Evolutionary conservation across 1,284 basidiomycete species (phyloP), one percentile per base, ranked within the genome.

Genomic region (Bjerkandera adusta): DNA sequence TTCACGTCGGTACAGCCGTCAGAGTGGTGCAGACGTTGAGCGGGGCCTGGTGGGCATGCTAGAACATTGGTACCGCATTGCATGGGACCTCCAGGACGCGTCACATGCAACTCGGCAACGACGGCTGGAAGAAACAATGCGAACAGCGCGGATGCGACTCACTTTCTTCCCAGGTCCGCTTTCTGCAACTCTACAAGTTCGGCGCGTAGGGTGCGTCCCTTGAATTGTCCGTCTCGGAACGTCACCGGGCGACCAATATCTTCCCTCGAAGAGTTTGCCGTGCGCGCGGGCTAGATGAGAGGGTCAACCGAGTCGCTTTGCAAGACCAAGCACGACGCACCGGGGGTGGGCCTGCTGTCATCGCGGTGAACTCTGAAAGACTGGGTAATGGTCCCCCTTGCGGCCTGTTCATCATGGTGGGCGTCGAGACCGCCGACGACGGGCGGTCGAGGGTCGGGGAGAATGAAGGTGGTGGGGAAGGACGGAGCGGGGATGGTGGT

Each of bases 111-210:
- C n/a, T n/a, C n/a, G n/a, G n/a, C n/a, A n/a, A n/a, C n/a, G n/a
- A n/a, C n/a, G n/a, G n/a, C 27, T 30, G 27, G 18, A 15, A 15
- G 41, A 22, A 6, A 21, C 13, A 44, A 40, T 11, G 38, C 5
- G 38, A 11, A 3, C n/a, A 13, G n/a, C 25, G n/a, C 12, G 13
- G 6, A 40, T 29, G 34, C 8, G 16, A 46, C 54, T 49, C 43
- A 56, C 54, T 56, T 56, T 42, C 54, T 47, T 27, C 52, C 54
- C 30, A 56, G 29, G 39, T 56, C 50, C 15, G 54, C 54, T 36
- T 56, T 56, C 40, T 56, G 54, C 12, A 56, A 25, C 46, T 56
- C 52, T 22, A 50, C 26, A 13, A 56, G 27, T 37, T 56, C 52
- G 18, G 52, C 51, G 8, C 52, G 49, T 10, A 56, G 34, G 18